Percentiles rank a stretch among this genome's conserved stretches.
These are phyloP conservation scores for Mycena belliarum DNA, from an alignment of 768 basidiomycete species.

Conservation along the genomic window DNA sequence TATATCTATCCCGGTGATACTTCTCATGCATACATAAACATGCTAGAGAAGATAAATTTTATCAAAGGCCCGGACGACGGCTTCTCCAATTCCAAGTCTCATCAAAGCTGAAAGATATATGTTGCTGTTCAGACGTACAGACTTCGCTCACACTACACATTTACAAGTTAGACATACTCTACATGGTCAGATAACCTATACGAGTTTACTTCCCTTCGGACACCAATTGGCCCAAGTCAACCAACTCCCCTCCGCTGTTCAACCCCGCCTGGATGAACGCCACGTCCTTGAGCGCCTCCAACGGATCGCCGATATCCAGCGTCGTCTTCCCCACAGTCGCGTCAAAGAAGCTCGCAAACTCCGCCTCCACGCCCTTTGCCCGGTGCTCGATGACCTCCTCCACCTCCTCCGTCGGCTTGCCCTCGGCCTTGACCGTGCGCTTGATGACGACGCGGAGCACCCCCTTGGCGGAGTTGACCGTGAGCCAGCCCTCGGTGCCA, in stretches of 20 bases:
- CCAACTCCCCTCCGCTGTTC: constrained; percentile 59
- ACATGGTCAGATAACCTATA: too few species aligned
- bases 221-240: constrained; percentile 53
- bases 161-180: too few species aligned
- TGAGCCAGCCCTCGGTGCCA: constrained; percentile 64
- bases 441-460: constrained; percentile 42
- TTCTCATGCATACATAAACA: too few species aligned
- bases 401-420: constrained; percentile 44
- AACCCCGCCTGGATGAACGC: constrained; percentile 79
- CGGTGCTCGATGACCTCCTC: constrained; percentile 51
- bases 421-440: constrained; percentile 34
- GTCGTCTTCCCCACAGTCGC: constrained; percentile 49
- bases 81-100: too few species aligned
- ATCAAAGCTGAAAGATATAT: too few species aligned
- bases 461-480: constrained; percentile 36
- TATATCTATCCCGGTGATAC: too few species aligned
- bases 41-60: too few species aligned
- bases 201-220: constrained; percentile 19
- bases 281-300: constrained; percentile 69
- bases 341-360: constrained; percentile 60
- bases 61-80: too few species aligned
- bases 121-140: too few species aligned
- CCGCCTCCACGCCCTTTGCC: constrained; percentile 57
- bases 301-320: constrained; percentile 54
- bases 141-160: too few species aligned